Conservation (phyloP, 1,284 basidiomycete genomes). For the Termitomyces sp. region DNA sequence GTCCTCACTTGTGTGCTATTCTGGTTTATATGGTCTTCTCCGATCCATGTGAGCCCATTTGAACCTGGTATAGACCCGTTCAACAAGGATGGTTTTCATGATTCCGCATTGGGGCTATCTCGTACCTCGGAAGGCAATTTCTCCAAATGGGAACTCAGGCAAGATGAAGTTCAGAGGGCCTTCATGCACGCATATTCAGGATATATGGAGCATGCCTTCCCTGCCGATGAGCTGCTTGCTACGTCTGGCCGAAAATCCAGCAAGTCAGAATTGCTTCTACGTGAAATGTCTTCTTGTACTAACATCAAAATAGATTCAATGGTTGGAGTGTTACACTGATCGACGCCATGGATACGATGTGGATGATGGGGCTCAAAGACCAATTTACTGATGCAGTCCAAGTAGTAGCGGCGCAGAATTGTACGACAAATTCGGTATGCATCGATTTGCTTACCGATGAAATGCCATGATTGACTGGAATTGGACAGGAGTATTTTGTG, state of each 20-base stretch:
- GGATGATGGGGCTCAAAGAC: conserved; percentile 45
- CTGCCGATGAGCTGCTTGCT: conserved; percentile 53
- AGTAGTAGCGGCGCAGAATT: conserved; percentile 45
- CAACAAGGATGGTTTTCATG: not conserved
- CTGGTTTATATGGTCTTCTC: not conserved
- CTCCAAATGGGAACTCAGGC: conserved; percentile 25
- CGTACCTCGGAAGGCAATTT: not conserved
- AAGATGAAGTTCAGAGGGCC: conserved; percentile 44
- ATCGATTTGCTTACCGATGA: too few species aligned
- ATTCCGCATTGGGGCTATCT: not conserved
- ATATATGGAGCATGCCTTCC: conserved; percentile 49
- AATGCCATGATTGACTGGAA: not conserved
- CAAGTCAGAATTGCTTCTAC: conserved; percentile 19
- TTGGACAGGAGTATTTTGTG: conserved; percentile 25
- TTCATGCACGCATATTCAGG: conserved; percentile 52
- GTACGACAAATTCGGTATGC: conserved; percentile 50
- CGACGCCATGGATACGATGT: conserved; percentile 74
- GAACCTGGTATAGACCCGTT: not conserved
- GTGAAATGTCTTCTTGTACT: not conserved
- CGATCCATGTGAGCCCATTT: not conserved
- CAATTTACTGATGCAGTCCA: conserved; percentile 61
- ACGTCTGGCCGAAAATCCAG: conserved; percentile 30
- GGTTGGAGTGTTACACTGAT: conserved; percentile 77
- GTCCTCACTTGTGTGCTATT: not conserved
- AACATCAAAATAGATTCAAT: conserved; percentile 41